Conservation (phyloP, 2,329 filamentous ascomycete species). For the Aureobasidium sp. region DNA sequence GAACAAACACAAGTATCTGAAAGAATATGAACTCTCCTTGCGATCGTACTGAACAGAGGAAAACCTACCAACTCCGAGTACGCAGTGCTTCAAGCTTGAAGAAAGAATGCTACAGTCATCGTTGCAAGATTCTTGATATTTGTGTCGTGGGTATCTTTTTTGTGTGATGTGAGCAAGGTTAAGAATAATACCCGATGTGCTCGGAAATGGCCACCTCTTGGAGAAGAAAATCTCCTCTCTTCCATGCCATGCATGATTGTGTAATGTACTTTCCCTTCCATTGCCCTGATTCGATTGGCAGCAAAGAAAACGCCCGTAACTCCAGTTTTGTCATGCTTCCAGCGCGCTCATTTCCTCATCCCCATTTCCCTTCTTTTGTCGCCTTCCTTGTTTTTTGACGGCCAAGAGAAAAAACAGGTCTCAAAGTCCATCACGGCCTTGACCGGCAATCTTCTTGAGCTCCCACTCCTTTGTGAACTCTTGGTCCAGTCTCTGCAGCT, state of each 20-base stretch:
- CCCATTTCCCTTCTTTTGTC: neutral
- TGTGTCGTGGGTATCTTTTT: neutral
- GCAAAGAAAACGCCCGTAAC: neutral
- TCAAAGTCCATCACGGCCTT: constrained; percentile 23
- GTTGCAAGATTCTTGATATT: neutral
- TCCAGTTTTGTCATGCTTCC: neutral
- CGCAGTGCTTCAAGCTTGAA: too few species aligned
- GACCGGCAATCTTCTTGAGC: constrained; percentile 67
- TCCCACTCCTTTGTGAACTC: constrained; percentile 93
- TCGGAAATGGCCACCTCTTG: neutral
- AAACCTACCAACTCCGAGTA: too few species aligned
- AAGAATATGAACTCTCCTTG: too few species aligned
- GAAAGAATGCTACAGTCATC: neutral
- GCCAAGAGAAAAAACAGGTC: too few species aligned
- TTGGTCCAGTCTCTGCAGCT: constrained; percentile 71
- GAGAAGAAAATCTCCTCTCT: neutral
- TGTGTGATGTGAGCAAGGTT: neutral
- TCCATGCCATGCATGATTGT: neutral
- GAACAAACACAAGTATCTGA: neutral
- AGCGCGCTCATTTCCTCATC: neutral
- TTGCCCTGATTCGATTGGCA: neutral
- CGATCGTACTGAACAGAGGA: too few species aligned
- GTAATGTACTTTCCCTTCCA: neutral
- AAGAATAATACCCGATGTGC: neutral
- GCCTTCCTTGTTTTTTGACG: too few species aligned